Evolutionary conservation across 768 basidiomycete genomes (phyloP).

Genomic region (Paxillus rubicundulus): DNA sequence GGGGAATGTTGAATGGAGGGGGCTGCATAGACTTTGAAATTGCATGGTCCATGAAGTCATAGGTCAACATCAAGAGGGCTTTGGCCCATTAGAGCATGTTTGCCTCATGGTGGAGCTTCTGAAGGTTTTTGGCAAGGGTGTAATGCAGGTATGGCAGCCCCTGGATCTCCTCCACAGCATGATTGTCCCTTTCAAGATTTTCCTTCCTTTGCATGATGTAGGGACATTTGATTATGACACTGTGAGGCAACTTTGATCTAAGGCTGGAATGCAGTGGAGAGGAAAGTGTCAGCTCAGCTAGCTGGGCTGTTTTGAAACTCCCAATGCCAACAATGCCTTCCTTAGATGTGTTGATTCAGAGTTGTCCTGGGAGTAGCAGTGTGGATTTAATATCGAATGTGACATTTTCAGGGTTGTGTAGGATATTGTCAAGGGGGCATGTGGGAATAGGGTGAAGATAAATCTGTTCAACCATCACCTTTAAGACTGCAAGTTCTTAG

Average conservation of each 20-base stretch:
- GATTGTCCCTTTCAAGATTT: too few relatives aligned
- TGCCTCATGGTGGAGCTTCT: slow-evolving; percentile 1
- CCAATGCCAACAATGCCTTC: background rate
- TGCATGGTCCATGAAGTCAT: slow-evolving; percentile 6
- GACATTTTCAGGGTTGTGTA: too few relatives aligned
- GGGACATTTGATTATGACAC: background rate
- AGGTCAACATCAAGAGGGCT: slow-evolving; percentile 1
- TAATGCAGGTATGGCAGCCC: background rate
- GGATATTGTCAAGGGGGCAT: too few relatives aligned
- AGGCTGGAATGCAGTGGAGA: background rate
- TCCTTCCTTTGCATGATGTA: too few relatives aligned
- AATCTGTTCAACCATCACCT: too few relatives aligned
- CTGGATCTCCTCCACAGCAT: too few relatives aligned
- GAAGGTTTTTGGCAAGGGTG: background rate
- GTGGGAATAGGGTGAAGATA: too few relatives aligned
- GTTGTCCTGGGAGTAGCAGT: too few relatives aligned
- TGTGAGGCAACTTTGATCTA: background rate
- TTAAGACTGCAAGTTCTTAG: too few relatives aligned
- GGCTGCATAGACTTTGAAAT: background rate
- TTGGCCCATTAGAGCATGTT: slow-evolving; percentile 12
- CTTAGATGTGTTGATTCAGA: too few relatives aligned
- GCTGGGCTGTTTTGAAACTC: slow-evolving; percentile 4
- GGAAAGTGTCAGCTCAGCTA: background rate
- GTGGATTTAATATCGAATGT: too few relatives aligned
- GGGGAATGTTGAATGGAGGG: too few relatives aligned